These are phyloP conservation scores for Russula brevipes DNA, from an alignment of 768 basidiomycete genomes.

Conservation along the genomic window DNA sequence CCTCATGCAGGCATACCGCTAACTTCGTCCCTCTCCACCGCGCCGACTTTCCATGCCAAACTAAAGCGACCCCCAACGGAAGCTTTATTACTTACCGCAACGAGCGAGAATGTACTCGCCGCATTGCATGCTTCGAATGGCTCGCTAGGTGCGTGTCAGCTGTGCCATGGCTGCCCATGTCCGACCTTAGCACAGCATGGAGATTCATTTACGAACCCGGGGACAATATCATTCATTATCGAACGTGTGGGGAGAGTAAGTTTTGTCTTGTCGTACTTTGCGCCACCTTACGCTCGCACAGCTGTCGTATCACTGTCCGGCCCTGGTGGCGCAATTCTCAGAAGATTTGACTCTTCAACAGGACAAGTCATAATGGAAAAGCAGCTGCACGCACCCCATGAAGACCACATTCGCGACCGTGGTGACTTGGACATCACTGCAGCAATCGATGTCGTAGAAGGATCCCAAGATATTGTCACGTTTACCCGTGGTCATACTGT, in stretches of 20 bases:
- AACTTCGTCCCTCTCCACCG: slow-evolving; percentile 41
- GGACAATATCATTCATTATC: slow-evolving; percentile 64
- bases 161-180: background rate
- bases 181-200: slow-evolving; percentile 52
- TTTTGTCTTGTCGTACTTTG: slow-evolving; percentile 5
- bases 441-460: slow-evolving; percentile 41
- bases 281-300: slow-evolving; percentile 28
- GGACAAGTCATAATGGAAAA: slow-evolving; percentile 67
- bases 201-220: slow-evolving; percentile 66
- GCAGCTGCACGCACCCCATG: slow-evolving; percentile 45
- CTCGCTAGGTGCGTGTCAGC: slow-evolving; percentile 51
- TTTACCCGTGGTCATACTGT: slow-evolving; percentile 60
- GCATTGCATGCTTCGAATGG: slow-evolving; percentile 66
- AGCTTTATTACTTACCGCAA: slow-evolving; percentile 59
- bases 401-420: slow-evolving; percentile 47
- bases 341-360: slow-evolving; percentile 57
- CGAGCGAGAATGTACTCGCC: slow-evolving; percentile 71
- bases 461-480: slow-evolving; percentile 41
- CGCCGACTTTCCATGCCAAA: slow-evolving; percentile 54
- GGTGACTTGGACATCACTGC: slow-evolving; percentile 55
- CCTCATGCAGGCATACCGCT: slow-evolving; percentile 69
- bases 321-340: slow-evolving; percentile 59
- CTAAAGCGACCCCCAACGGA: slow-evolving; percentile 30
- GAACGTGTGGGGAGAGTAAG: slow-evolving; percentile 54
- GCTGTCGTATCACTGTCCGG: slow-evolving; percentile 74